phyloP scores from a whole-genome alignment of 2,329 filamentous ascomycete species.

The Didymella segeticola region DNA sequence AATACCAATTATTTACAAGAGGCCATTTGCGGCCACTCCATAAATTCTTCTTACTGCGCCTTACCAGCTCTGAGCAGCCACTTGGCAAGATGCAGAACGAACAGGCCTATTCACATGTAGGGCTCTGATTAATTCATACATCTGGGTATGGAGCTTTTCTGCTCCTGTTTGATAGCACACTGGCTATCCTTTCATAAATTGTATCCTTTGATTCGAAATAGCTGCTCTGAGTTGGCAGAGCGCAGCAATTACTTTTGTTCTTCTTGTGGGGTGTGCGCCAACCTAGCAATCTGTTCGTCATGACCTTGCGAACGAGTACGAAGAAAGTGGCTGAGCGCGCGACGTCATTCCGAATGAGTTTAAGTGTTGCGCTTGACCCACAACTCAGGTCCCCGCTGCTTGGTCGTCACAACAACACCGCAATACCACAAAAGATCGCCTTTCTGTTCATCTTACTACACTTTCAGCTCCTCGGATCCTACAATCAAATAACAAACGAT shows the following conservation, averaged over 20 bases:
- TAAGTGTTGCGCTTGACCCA: conserved; percentile 9
- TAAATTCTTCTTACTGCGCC: neutral
- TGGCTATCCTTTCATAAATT: too few species aligned
- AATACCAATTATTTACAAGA: conserved; percentile 12
- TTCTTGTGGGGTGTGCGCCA: conserved; percentile 2
- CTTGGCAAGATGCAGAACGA: too few species aligned
- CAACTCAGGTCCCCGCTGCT: conserved; percentile 7
- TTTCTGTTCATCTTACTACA: neutral
- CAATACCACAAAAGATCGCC: neutral
- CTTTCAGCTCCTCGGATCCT: neutral
- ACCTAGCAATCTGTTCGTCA: conserved; percentile 2
- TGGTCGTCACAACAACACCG: conserved; percentile 16
- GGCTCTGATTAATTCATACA: too few species aligned
- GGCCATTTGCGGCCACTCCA: neutral
- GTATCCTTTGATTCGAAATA: too few species aligned
- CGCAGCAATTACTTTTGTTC: neutral
- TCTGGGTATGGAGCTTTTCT: too few species aligned
- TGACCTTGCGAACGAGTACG: conserved; percentile 14
- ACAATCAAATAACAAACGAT: neutral
- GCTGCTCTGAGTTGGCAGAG: too few species aligned
- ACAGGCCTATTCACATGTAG: too few species aligned
- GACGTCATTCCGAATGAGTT: conserved; percentile 12
- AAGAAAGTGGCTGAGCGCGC: conserved; percentile 13
- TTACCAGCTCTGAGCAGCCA: too few species aligned
- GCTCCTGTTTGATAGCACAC: too few species aligned